Percentiles rank a stretch among this genome's conserved stretches.
phyloP scores from a whole-genome alignment of 495 filamentous ascomycete species.

The Oidiodendron maius region DNA sequence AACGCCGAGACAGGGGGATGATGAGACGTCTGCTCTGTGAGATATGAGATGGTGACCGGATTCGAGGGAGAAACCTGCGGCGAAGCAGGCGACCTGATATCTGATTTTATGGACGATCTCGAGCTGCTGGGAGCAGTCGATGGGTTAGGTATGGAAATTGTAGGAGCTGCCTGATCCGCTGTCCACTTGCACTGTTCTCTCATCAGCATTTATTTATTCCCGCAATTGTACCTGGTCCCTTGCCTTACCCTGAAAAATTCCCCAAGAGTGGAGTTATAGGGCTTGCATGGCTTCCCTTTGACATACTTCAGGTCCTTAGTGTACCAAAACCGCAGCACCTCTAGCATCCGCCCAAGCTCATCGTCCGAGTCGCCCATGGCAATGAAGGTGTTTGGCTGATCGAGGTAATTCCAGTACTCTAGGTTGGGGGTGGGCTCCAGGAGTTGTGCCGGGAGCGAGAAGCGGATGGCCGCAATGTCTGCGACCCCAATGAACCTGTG shows the following conservation, averaged over 20 bases:
- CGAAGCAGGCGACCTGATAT: constrained; percentile 16
- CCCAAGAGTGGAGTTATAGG: constrained; percentile 95
- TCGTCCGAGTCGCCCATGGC: constrained; percentile 95
- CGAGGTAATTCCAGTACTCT: constrained; percentile 98
- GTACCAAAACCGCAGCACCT: constrained; percentile 93
- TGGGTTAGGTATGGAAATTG: constrained; percentile 34
- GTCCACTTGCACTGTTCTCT: constrained; percentile 80
- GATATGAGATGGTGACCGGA: constrained; percentile 62
- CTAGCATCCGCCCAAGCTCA: constrained; percentile 84
- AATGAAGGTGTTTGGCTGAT: constrained; percentile 90
- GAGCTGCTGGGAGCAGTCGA: constrained; percentile 32
- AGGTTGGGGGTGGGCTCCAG: constrained; percentile 93
- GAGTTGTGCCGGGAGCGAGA: constrained; percentile 91
- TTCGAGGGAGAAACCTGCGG: constrained; percentile 4
- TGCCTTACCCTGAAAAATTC: constrained; percentile 87
- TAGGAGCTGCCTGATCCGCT: constrained; percentile 59
- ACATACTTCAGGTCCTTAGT: constrained; percentile 99
- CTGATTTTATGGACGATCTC: constrained; percentile 44
- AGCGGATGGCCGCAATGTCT: constrained; percentile 91
- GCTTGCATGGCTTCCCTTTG: constrained; percentile 97
- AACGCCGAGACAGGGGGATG: constrained; percentile 97
- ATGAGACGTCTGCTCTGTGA: constrained; percentile 98
- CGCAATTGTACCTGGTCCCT: too few species aligned
- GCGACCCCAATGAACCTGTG: constrained; percentile 59
- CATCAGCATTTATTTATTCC: too few species aligned